phyloP scores from a whole-genome alignment of 2,329 filamentous ascomycete genomes.

The Rhynchosporium secalis region DNA sequence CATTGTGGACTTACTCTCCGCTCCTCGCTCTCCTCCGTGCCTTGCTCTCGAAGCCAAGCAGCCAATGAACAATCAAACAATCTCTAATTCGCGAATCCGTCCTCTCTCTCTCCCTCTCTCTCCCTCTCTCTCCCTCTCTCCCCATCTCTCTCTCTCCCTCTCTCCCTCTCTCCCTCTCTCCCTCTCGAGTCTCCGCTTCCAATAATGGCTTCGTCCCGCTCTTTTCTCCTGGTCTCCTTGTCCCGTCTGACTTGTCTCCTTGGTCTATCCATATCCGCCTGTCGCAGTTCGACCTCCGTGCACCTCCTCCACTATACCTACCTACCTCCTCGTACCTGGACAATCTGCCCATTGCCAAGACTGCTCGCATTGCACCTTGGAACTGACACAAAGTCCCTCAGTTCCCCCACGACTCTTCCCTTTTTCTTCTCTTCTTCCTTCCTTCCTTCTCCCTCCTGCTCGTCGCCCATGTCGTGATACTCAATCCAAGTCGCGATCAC shows the following conservation, averaged over 20 bases:
- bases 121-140: neutral
- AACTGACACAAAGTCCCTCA: conserved; percentile 17
- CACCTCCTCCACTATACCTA: neutral
- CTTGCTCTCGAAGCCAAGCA: no score
- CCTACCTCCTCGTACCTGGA: conserved; percentile 2
- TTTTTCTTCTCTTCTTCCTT: conserved; percentile 35
- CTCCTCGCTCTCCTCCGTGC: no score
- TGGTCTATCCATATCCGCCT: neutral
- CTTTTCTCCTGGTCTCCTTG: neutral
- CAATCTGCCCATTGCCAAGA: conserved; percentile 16
- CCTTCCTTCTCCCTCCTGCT: conserved; percentile 21
- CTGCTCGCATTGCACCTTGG: conserved; percentile 13
- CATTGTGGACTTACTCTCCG: no score
- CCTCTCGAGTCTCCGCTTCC: neutral
- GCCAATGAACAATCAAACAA: no score
- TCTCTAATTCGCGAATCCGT: no score
- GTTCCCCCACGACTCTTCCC: conserved; percentile 37
- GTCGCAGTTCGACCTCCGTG: neutral
- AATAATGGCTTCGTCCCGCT: neutral
- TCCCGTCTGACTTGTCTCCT: neutral
- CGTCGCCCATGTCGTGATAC: conserved; percentile 54
- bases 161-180: neutral
- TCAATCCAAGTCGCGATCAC: conserved; percentile 48
- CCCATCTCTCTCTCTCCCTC: no score
- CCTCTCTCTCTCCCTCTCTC: neutral